phyloP scores from a whole-genome alignment of 805 yeast genomes.

The Teunomyces lycoperdinae region DNA sequence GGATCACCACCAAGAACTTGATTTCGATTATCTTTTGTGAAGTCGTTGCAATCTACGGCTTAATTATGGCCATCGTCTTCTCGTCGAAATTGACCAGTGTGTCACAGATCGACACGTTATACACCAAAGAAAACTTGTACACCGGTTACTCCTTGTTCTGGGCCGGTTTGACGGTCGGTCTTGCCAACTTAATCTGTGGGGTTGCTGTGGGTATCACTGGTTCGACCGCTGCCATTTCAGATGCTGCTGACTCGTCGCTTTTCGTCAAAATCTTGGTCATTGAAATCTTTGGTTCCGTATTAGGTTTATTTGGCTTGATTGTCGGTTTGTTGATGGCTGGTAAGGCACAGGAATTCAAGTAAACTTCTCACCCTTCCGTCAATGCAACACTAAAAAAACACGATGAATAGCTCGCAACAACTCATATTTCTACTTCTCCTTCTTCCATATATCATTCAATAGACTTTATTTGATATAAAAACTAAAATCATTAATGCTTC shows the following conservation, averaged over 20 bases:
- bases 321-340: slow-evolving; percentile 97
- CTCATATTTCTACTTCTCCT: neutral
- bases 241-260: slow-evolving; percentile 93
- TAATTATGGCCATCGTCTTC: slow-evolving; percentile 96
- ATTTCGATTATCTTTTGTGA: slow-evolving; percentile 98
- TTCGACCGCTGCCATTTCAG: slow-evolving; percentile 96
- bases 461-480: neutral
- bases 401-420: too few species aligned
- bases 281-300: slow-evolving; percentile 94
- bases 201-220: slow-evolving; percentile 97
- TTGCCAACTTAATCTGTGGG: slow-evolving; percentile 93
- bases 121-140: slow-evolving; percentile 80
- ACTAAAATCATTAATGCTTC: too few species aligned
- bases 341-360: slow-evolving; percentile 85
- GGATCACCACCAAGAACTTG: slow-evolving; percentile 95
- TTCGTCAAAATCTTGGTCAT: slow-evolving; percentile 95
- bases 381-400: too few species aligned
- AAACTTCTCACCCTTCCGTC: slow-evolving; percentile 8
- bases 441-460: neutral
- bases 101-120: slow-evolving; percentile 52
- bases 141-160: slow-evolving; percentile 95
- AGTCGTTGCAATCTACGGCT: slow-evolving; percentile 97
- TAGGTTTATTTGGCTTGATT: slow-evolving; percentile 93
- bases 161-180: slow-evolving; percentile 97
- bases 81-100: slow-evolving; percentile 80